These are phyloP conservation scores for Ophiocordyceps sinensis DNA, from an alignment of 2,329 filamentous ascomycete species.

Conservation along the genomic window DNA sequence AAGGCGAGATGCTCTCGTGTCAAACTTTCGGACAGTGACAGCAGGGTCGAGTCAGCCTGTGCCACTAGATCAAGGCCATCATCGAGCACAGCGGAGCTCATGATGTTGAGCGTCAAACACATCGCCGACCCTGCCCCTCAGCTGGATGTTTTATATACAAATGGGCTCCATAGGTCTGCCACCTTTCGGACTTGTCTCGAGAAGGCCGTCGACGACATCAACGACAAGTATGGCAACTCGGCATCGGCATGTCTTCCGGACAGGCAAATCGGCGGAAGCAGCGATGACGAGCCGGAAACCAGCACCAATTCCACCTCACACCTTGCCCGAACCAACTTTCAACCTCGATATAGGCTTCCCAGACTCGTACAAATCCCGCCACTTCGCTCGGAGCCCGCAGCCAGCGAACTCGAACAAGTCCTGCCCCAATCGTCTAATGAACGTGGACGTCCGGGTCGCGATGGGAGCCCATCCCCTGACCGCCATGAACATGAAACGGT, in stretches of 20 bases:
- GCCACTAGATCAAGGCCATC: not conserved
- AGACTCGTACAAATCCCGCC: slow-evolving; percentile 4
- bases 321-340: slow-evolving; percentile 4
- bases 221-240: slow-evolving; percentile 11
- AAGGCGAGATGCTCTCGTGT: slow-evolving; percentile 13
- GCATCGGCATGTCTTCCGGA: slow-evolving; percentile 1
- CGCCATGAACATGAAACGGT: slow-evolving; percentile 5
- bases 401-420: slow-evolving; percentile 4
- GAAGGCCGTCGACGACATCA: slow-evolving; percentile 15
- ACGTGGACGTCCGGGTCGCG: not conserved
- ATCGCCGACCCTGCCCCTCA: slow-evolving; percentile 8
- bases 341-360: slow-evolving; percentile 6
- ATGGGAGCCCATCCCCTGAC: slow-evolving; percentile 2
- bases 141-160: slow-evolving; percentile 11
- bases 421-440: not conserved
- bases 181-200: slow-evolving; percentile 16
- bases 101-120: not conserved
- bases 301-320: not conserved
- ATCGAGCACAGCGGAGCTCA: slow-evolving; percentile 1
- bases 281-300: not conserved
- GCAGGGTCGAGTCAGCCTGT: not conserved
- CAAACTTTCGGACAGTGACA: slow-evolving; percentile 5
- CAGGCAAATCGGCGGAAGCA: not conserved
- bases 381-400: slow-evolving; percentile 2
- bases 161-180: slow-evolving; percentile 11